A percentile compares a stretch with the other conserved stretches of the same genome.
These are phyloP conservation scores for Annulohypoxylon maeteangense DNA, from an alignment of 495 filamentous ascomycete species.

Conservation along the genomic window DNA sequence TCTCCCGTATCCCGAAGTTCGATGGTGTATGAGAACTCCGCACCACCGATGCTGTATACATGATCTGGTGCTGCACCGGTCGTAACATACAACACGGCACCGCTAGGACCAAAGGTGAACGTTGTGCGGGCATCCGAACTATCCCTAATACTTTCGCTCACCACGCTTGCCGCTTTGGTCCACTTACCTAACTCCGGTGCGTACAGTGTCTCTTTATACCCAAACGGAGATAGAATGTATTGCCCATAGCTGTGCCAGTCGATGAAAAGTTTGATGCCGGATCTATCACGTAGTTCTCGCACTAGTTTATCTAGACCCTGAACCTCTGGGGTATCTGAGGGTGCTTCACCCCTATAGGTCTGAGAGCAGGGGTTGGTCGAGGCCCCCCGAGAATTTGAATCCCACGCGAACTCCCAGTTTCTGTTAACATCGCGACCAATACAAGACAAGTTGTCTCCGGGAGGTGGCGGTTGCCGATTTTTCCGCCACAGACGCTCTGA, in stretches of 20 bases:
- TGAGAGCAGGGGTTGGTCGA: slow-evolving; percentile 60
- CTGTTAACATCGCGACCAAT: slow-evolving; percentile 64
- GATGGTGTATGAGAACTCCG: slow-evolving; percentile 59
- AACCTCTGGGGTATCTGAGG: slow-evolving; percentile 45
- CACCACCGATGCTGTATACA: slow-evolving; percentile 55
- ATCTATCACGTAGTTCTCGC: slow-evolving; percentile 50
- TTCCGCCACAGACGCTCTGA: slow-evolving; percentile 63
- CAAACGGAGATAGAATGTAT: slow-evolving; percentile 36
- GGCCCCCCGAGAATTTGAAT: slow-evolving; percentile 51
- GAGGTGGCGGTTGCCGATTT: slow-evolving; percentile 55
- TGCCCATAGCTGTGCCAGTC: slow-evolving; percentile 64
- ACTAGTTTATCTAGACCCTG: slow-evolving; percentile 43
- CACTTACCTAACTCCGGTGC: slow-evolving; percentile 58
- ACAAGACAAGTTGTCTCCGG: slow-evolving; percentile 47
- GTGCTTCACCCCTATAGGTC: slow-evolving; percentile 54
- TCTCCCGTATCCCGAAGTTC: slow-evolving; percentile 60
- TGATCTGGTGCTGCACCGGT: slow-evolving; percentile 61
- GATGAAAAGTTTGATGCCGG: slow-evolving; percentile 59
- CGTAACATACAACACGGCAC: slow-evolving; percentile 59
- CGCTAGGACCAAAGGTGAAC: slow-evolving; percentile 60
- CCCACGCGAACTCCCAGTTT: slow-evolving; percentile 64
- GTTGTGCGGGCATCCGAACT: slow-evolving; percentile 51
- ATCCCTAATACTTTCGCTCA: slow-evolving; percentile 53
- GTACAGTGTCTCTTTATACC: slow-evolving; percentile 39
- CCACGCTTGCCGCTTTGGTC: slow-evolving; percentile 45